Base-by-base conservation (phyloP, 805 yeast genomes). In the Teunomyces kruisii region DNA sequence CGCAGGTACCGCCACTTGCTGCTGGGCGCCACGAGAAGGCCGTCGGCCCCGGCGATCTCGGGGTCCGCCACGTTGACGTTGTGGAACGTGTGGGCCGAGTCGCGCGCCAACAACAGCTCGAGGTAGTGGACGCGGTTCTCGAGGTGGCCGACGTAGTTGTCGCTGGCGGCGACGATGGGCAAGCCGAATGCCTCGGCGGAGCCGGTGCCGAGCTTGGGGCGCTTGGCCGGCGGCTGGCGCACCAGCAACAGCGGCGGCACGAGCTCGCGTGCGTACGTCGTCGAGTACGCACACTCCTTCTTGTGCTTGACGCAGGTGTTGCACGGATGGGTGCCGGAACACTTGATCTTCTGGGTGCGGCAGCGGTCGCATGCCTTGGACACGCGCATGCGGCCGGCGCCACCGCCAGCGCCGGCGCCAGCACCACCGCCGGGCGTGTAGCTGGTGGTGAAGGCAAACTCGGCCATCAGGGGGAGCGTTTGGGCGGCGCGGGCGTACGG, bases 331-430 rank as follows among this genome's bases (percentile, higher is more conserved):
- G 68, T 64, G 4, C 84, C 84, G 41, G 79, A 70, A 56, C 86
- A 81, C 52, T 81, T 80, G 46, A 78, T 76, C 58, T 81, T 80
- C 48, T 76, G 80, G 30, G 66, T 61, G 45, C 81, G 65, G 57
- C 86, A 81, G 16, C 80, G 64, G 43, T 74, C 78, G 50, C 86
- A 81, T 1, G 85, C 86, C 49, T 69, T 74, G 43, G 68, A 63
- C 8, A 78, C 83, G 37, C 81, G 57, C 46, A 68, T 50, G 26
- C 76, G 38, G 6, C 38, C 38, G 38, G 14, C 14, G 9, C 38
- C 9, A 9, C 26, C 15, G 32, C 32, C 13, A 13, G 9, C 9
- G 27, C 35, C 9, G 22, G 37, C 24, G 8, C 16, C 37, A n/a
- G 37, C 10, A 16, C 14, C 28, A 19, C 44, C 15, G 15, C 26